Evolutionary conservation across 1,139 yeast genomes (phyloP).

Genomic region (Candida pseudoviswanathii): DNA sequence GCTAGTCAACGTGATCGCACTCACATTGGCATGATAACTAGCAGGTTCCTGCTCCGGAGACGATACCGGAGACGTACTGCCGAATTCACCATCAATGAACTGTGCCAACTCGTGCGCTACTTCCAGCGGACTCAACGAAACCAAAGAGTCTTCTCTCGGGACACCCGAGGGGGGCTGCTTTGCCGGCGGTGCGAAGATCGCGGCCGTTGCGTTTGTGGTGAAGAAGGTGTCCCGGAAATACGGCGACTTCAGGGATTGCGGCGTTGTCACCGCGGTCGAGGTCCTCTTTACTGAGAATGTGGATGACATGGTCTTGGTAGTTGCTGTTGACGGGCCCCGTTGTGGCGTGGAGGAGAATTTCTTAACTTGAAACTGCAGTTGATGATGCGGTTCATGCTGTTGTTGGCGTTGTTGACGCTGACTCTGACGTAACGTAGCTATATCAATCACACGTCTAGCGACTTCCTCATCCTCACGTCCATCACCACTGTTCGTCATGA

Average conservation of each 20-base stretch:
- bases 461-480: background rate
- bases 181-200: background rate
- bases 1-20: constrained; percentile 19
- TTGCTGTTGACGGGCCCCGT: background rate
- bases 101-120: constrained; percentile 33
- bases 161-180: background rate
- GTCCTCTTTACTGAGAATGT: background rate
- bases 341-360: background rate
- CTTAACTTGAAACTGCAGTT: background rate
- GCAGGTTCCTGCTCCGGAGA: constrained; percentile 4
- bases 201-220: background rate
- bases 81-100: constrained; percentile 28
- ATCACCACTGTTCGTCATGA: background rate
- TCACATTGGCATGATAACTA: constrained; percentile 7
- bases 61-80: background rate
- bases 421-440: background rate
- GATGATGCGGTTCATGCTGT: background rate
- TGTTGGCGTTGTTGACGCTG: background rate
- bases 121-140: constrained; percentile 35
- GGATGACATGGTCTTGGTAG: background rate
- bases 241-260: background rate
- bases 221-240: background rate
- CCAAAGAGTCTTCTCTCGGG: constrained; percentile 22
- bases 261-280: background rate
- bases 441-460: constrained; percentile 5